Evolutionary conservation across 306 rosid species (phyloP), one percentile per base, ranked within the genome.

Genomic region (Fragaria nilgerrensis): DNA sequence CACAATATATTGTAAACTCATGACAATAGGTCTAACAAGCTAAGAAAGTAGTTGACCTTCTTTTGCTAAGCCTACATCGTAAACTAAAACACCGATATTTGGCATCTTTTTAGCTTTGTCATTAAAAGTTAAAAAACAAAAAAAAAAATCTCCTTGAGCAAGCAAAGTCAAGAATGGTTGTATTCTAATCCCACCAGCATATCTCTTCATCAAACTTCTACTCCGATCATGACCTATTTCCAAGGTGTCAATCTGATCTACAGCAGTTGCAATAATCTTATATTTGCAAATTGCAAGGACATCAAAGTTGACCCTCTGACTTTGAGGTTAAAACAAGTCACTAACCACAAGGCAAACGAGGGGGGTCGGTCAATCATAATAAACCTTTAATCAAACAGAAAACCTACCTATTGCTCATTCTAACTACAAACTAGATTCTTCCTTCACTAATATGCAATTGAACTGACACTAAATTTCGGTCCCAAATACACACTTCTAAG

Each of bases 191-290:
- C 23, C 58, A 13, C 19, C 34, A 2, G 14, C 23, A 1, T 34
- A 36, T 34, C 19, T 7, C 48, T 22, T 58, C 55, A 58, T 41
- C 17, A 43, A 48, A 25, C 6, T 14, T 16, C 68, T 3, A 43
- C 16, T 55, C 50, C 17, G 15, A 74, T 59, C 39, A 44, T 50
- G 58, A 27, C 5, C 58, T 7, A 73, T 7, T 22, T 73, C 17
- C 3, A 53, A 39, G 67, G 50, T 43, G 36, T 62, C 69, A 25
- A 75, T 19, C 67, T 75, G 29, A 75, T 44, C 37, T 75, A 5
- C 15, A 44, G 17, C 29, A 43, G 13, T 16, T 17, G 44, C 11
- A 58, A 56, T 14, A 15, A 22, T 36, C 19, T 25, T 27, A 41
- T 5, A 7, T 13, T 10, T 12, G 19, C 37, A 27, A 61, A 39